These are phyloP conservation scores for Penicillium expansum DNA, from an alignment of 2,329 filamentous ascomycete genomes.

Conservation along the genomic window DNA sequence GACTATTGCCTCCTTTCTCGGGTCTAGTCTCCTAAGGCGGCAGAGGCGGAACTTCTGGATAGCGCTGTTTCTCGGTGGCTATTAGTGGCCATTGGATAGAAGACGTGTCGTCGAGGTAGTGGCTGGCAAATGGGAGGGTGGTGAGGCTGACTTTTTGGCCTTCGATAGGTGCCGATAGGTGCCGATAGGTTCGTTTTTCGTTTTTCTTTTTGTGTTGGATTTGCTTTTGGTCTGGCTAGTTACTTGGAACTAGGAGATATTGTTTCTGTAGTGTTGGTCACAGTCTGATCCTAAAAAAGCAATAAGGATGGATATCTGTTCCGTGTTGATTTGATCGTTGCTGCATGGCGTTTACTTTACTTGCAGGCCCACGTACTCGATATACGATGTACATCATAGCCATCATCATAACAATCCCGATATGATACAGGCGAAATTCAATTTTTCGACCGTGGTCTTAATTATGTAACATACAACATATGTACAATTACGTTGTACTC, in stretches of 20 bases:
- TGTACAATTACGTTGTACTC: background rate
- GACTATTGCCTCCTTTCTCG: background rate
- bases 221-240: conserved; percentile 2
- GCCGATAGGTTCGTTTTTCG: background rate
- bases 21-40: background rate
- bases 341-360: background rate
- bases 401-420: background rate
- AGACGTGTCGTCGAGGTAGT: background rate
- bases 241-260: background rate
- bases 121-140: background rate
- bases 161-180: background rate
- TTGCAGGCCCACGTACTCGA: background rate
- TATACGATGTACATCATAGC: background rate
- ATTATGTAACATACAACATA: background rate
- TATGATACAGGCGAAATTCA: background rate
- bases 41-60: background rate
- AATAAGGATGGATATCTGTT: background rate
- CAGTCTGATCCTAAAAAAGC: background rate
- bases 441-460: too few relatives aligned
- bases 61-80: background rate
- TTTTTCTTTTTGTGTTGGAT: background rate
- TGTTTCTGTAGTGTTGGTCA: background rate
- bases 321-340: background rate
- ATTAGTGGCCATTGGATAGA: background rate
- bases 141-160: background rate